These are phyloP conservation scores for Penstemon newberryi DNA, from an alignment of 257 asterid genomes.

Conservation along the genomic window DNA sequence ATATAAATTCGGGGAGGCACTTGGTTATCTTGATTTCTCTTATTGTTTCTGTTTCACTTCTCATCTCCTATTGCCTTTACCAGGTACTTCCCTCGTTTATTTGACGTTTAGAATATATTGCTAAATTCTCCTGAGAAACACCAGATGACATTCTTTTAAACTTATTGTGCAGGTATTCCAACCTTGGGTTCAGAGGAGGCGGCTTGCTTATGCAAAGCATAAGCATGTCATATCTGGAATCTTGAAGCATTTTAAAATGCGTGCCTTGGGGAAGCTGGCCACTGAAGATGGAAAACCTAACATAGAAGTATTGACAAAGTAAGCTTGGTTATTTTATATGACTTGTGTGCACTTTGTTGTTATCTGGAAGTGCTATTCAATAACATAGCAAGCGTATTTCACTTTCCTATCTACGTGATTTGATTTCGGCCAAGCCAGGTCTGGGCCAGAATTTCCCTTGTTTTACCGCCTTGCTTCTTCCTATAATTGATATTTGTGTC, in stretches of 20 bases:
- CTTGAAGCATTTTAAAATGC: conserved; percentile 63
- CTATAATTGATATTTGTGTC: conserved; percentile 4
- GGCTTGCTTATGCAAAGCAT: conserved; percentile 66
- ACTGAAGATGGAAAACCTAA: conserved; percentile 65
- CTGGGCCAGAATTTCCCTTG: background rate
- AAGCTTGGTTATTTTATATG: conserved; percentile 16
- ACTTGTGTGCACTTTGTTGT: too few relatives aligned
- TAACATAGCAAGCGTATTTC: too few relatives aligned
- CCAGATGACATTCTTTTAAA: background rate
- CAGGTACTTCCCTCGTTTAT: conserved; percentile 52
- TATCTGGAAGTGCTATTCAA: too few relatives aligned
- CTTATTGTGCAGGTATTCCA: conserved; percentile 64
- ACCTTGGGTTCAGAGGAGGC: conserved; percentile 85
- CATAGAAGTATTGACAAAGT: conserved; percentile 60
- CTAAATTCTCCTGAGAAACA: background rate
- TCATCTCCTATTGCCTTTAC: conserved; percentile 76
- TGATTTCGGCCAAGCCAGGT: too few relatives aligned
- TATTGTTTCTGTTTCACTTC: conserved; percentile 54
- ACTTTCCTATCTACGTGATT: too few relatives aligned
- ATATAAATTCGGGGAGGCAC: conserved; percentile 61
- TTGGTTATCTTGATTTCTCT: conserved; percentile 70
- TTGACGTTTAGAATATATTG: background rate
- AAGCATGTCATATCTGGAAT: conserved; percentile 84
- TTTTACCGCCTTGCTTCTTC: conserved; percentile 5
- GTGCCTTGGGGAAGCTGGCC: conserved; percentile 65